Evolutionary conservation across 371 early-diverging fungal genomes (phyloP).

Genomic region (Zychaea mexicana): DNA sequence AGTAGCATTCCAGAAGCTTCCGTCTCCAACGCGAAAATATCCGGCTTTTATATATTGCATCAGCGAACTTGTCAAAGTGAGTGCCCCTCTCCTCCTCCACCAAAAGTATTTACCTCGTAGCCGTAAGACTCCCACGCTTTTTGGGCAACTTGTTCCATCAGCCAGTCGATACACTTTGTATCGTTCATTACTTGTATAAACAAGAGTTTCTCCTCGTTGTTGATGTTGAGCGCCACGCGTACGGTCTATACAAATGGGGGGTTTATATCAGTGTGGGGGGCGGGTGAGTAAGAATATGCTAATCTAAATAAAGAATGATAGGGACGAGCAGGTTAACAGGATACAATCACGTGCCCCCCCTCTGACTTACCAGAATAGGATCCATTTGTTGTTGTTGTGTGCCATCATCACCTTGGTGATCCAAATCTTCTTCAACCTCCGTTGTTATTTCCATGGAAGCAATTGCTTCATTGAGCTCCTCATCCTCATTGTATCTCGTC

Average conservation of each 20-base stretch:
- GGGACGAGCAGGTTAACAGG: too few relatives aligned
- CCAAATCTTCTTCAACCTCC: background rate
- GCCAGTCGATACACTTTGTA: slow-evolving; percentile 11
- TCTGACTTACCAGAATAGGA: slow-evolving; percentile 1
- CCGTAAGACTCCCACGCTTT: slow-evolving; percentile 31
- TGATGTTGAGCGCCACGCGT: background rate
- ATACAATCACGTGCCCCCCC: background rate
- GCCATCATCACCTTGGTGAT: too few relatives aligned
- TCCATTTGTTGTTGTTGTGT: background rate
- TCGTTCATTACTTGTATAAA: background rate
- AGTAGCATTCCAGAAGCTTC: slow-evolving; percentile 6
- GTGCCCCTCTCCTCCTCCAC: background rate
- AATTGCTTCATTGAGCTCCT: background rate
- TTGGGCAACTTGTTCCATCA: slow-evolving; percentile 23
- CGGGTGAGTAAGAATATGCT: background rate
- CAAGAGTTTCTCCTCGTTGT: background rate
- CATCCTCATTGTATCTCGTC: slow-evolving; percentile 6
- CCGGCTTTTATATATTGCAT: slow-evolving; percentile 13
- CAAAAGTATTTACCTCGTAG: slow-evolving; percentile 20
- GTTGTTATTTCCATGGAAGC: background rate
- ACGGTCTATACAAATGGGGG: too few relatives aligned
- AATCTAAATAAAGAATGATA: background rate
- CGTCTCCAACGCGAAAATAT: slow-evolving; percentile 19
- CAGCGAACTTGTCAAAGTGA: background rate
- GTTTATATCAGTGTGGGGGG: background rate